Evolutionary conservation across 768 basidiomycete genomes (phyloP), one percentile per base, ranked within the genome.

Genomic region (Naganishia onofrii): DNA sequence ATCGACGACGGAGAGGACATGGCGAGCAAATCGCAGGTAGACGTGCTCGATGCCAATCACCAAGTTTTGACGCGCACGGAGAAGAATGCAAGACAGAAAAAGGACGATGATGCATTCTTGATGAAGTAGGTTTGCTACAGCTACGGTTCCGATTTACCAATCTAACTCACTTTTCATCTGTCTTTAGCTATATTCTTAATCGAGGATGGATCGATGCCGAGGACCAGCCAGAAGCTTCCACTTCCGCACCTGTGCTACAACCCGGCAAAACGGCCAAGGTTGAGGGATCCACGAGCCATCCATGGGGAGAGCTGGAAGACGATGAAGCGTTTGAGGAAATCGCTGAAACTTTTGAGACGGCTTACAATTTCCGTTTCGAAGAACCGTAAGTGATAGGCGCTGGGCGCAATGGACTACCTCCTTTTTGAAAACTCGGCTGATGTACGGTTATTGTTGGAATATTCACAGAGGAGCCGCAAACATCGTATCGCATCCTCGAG

Each of bases 281-380:
- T 0, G 83, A 78, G 17, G 71, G 60, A 26, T 67, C 72, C 19
- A 73, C 78, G 3, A 72, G 54, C 26, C 78, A 79, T 73, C 79
- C 79, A 0, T 80, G 79, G 79, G 79, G 79, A 15, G 36, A 64
- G 38, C 54, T 80, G 10, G 86, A 81, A 3, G 87, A 89, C 12
- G 89, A 90, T 7, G 79, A 80, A 26, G 83, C 82, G 29, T 96
- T 96, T 74, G 93, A 96, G 66, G 92, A 95, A 53, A 88, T 91
- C 72, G 90, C 88, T 6, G 94, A 96, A 32, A 87, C 87, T 53
- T 99, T 97, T 73, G 96, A 99, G 82, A 88, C 87, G n/a, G 90
- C 90, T 19, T 99, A 97, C 82, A 98, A 98, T 81, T 96, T 96
- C 83, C 88, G 96, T 66, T 99, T 92, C 79, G 95, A 99, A 80